Conservation (phyloP, 2,329 filamentous ascomycete genomes). For the Sporothrix pseudoabietina region DNA sequence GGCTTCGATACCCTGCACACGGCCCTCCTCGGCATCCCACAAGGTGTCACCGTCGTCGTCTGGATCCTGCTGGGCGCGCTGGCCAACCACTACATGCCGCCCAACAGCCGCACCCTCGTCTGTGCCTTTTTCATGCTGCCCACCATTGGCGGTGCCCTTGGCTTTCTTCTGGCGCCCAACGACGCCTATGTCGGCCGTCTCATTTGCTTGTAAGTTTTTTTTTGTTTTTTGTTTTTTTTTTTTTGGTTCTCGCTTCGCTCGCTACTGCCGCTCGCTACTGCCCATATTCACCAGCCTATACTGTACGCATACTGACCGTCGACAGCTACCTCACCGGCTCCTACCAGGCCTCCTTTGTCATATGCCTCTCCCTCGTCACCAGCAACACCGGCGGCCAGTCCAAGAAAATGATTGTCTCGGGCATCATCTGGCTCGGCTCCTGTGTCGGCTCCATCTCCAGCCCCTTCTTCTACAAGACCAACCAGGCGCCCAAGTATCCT, state of each 20-base stretch:
- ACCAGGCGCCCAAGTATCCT: background rate
- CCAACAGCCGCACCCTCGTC: slow-evolving; percentile 3
- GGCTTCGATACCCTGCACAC: slow-evolving; percentile 6
- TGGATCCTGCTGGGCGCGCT: background rate
- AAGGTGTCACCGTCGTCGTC: background rate
- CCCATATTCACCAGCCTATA: background rate
- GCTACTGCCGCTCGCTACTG: background rate
- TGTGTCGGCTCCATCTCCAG: background rate
- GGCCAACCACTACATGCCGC: slow-evolving; percentile 1
- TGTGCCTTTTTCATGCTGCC: background rate
- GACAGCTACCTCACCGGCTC: background rate
- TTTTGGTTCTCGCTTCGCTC: background rate
- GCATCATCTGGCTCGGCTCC: background rate
- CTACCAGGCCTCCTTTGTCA: background rate
- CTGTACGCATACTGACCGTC: background rate
- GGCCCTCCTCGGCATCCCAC: background rate
- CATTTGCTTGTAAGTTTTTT: background rate
- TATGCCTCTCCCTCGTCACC: background rate
- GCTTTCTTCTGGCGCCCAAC: background rate
- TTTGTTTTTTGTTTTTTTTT: background rate
- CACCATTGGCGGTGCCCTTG: background rate
- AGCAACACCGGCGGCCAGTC: background rate
- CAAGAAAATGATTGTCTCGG: background rate
- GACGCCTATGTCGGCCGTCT: background rate
- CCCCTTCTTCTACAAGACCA: slow-evolving; percentile 10